These are phyloP conservation scores for Glomus cerebriforme DNA, from an alignment of 192 early-diverging fungal genomes.

Conservation along the genomic window DNA sequence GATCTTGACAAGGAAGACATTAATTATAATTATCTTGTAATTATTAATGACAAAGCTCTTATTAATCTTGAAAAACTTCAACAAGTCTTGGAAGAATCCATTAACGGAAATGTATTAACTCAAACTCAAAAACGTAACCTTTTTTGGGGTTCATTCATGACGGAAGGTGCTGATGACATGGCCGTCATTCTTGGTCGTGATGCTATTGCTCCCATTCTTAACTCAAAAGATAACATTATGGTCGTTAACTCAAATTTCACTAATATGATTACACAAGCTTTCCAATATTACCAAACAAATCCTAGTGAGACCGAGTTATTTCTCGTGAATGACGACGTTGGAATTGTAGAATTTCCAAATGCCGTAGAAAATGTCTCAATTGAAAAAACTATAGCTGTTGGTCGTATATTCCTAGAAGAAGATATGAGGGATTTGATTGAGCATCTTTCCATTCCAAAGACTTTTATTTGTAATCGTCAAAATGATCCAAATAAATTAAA, in stretches of 20 bases:
- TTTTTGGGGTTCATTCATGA: constrained; percentile 41
- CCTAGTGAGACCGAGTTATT: background rate
- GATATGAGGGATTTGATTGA: constrained; percentile 46
- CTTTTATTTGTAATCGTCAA: constrained; percentile 32
- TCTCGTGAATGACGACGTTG: constrained; percentile 33
- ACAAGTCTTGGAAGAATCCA: constrained; percentile 24
- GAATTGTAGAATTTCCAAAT: constrained; percentile 46
- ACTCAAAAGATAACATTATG: constrained; percentile 23
- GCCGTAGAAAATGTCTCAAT: constrained; percentile 43
- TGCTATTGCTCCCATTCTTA: constrained; percentile 35
- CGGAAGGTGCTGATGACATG: constrained; percentile 22
- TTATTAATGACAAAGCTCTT: constrained; percentile 40
- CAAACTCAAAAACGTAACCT: constrained; percentile 27
- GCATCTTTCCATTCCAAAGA: constrained; percentile 36
- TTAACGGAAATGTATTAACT: constrained; percentile 20
- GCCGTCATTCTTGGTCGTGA: constrained; percentile 36
- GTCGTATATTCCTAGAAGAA: constrained; percentile 48
- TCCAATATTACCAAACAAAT: background rate
- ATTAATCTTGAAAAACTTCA: constrained; percentile 37
- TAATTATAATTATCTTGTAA: constrained; percentile 49
- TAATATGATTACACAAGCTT: constrained; percentile 34
- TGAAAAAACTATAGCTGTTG: constrained; percentile 40
- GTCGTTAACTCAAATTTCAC: constrained; percentile 29
- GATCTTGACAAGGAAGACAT: constrained; percentile 17
- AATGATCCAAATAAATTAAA: constrained; percentile 31